Evolutionary conservation across 495 filamentous ascomycete species (phyloP), one percentile per base, ranked within the genome.

Genomic region (Lentithecium fluviatile): DNA sequence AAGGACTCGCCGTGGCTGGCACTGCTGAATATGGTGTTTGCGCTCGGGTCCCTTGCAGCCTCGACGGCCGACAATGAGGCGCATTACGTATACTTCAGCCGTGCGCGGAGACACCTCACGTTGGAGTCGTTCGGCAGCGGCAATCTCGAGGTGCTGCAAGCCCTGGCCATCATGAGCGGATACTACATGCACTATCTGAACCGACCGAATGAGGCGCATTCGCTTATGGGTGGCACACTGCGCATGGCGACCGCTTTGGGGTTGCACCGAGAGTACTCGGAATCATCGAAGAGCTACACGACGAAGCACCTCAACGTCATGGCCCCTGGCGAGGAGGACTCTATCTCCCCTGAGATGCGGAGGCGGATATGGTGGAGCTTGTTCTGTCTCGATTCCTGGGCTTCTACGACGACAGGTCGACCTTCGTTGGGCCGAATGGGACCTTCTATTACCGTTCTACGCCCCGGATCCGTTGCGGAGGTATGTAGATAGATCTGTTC

Each of bases 121-220:
- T 78, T 90, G 67, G 86, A 88, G 64, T 80, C 80, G 3, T 83
- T 89, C 50, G 86, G 86, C 6, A 85, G 81, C 70, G 85, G 83
- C 50, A 86, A 85, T 59, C 76, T 91, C 24, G 86, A 90, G 65
- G 83, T 82, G 0, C 78, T 90, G 10, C 88, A 91, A 70, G 82
- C 87, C 1, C 73, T 91, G 11, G 82, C 82, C 13, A 73, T 91
- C 20, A 84, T 90, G 67, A 84, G 85, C 46, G 88, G 88, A 20
- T 89, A 85, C 77, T 91, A 91, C 67, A 79, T 89, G 57, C 88
- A 91, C 73, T 91, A 89, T 70, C 82, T 87, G 64, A 88, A 88
- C 72, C 81, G 88, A 37, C 88, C 88, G 19, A 90, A 90, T 70
- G 83, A 90, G 75, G 88, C 87, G 36, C 84, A 85, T 66, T 81